These are phyloP conservation scores for Tolypocladium nubicola DNA, from an alignment of 2,329 filamentous ascomycete species.

Conservation along the genomic window DNA sequence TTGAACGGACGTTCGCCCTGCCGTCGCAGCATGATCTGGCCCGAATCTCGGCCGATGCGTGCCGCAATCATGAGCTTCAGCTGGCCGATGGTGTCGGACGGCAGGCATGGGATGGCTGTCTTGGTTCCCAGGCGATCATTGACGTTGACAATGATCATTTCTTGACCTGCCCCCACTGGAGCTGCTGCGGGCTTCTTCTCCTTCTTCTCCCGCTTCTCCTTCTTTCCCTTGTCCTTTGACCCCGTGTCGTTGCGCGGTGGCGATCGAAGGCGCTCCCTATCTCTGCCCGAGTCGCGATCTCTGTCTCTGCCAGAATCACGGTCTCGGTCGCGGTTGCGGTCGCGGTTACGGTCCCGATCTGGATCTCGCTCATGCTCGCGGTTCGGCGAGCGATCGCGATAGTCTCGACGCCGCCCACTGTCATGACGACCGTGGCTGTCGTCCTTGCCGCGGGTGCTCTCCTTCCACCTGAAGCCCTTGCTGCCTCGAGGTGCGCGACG, in stretches of 20 bases:
- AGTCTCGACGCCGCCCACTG: conserved; percentile 30
- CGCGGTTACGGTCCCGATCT: conserved; percentile 21
- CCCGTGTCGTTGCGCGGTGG: conserved; percentile 14
- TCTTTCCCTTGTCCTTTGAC: conserved; percentile 23
- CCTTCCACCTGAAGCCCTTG: conserved; percentile 47
- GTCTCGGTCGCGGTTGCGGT: conserved; percentile 21
- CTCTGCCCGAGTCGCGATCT: conserved; percentile 15
- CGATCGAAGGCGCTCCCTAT: conserved; percentile 9
- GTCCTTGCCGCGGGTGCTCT: conserved; percentile 37
- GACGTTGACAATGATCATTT: conserved; percentile 89
- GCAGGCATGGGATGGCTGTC: conserved; percentile 80
- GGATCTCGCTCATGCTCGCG: conserved; percentile 15
- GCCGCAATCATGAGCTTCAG: conserved; percentile 91
- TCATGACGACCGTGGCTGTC: conserved; percentile 27
- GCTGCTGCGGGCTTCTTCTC: conserved; percentile 14
- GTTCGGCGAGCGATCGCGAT: conserved; percentile 27
- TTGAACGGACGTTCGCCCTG: conserved; percentile 93
- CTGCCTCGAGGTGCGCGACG: conserved; percentile 12
- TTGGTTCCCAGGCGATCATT: conserved; percentile 97
- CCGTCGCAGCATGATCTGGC: conserved; percentile 84
- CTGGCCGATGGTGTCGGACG: conserved; percentile 71
- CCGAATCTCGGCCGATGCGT: conserved; percentile 76
- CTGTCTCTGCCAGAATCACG: conserved; percentile 17
- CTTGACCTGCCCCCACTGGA: conserved; percentile 38
- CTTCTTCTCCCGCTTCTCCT: conserved; percentile 28